Evolutionary conservation across 208 protist genomes (phyloP), one percentile per base, ranked within the genome.

Genomic region (Trypanosoma vivax): DNA sequence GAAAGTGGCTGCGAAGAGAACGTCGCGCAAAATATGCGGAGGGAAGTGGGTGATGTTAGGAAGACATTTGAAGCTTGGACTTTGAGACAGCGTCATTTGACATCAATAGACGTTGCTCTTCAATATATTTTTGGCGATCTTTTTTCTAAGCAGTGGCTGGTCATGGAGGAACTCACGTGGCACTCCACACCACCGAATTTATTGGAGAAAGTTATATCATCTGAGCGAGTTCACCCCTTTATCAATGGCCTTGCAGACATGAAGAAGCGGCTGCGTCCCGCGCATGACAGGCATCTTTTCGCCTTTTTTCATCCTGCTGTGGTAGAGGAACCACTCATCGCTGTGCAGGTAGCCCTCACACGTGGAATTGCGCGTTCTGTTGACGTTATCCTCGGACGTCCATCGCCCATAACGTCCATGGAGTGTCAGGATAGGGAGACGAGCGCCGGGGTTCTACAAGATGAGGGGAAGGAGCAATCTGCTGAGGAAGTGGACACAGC

Each of bases 141-240:
- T 50, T 91, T 90, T 54, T 58, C 67, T 13, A 82, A 80, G 62
- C 72, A 85, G 55, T 91, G 80, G 54, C 53, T 94, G 1, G 70
- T 88, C 43, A 84, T 90, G 74, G 79, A 91, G 53, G 87, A 94
- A 66, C 65, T 94, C 27, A 80, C 70, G n/a, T 94, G 86, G 86
- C 50, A 62, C 60, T 47, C 68, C 25, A 91, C 80, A 5, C 73
- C 82, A 40, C 76, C 83, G 23, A 52, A 53, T 25, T 25, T 94
- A 45, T 58, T 94, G 7, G 87, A 94, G 53, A 61, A 88, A 46
- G 79, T 94, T 33, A 86, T 90, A 50, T 46, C 39, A 0, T 69
- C 72, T 2, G 87, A 94, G 65, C 13, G 48, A 28, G 87, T 94
- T 0, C 87, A 94, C 34, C 80, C 78, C 0, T 90, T 94, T 58